Conservation (phyloP, 768 basidiomycete species). For the Macrocybe gigantea region DNA sequence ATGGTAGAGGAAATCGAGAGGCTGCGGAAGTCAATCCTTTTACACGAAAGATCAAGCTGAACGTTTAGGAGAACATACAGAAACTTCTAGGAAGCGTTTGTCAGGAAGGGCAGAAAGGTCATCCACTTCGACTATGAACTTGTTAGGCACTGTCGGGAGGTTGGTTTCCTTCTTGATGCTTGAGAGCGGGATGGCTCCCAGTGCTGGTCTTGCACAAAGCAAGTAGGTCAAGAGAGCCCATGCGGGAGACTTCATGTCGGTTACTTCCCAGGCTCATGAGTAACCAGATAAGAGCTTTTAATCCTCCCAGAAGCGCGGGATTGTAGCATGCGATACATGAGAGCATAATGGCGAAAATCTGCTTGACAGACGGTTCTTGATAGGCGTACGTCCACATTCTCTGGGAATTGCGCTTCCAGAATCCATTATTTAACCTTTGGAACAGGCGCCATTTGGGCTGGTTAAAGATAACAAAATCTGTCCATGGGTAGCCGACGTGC, state of each 20-base stretch:
- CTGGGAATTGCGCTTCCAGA: no score
- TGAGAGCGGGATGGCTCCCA: conserved; percentile 28
- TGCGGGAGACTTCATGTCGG: conserved; percentile 28
- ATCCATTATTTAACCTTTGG: no score
- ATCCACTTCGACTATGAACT: conserved; percentile 56
- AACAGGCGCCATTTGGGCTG: no score
- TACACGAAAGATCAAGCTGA: background rate
- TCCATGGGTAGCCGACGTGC: no score
- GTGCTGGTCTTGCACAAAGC: conserved; percentile 17
- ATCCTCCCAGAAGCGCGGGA: background rate
- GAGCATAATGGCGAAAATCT: conserved; percentile 2
- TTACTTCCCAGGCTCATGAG: conserved; percentile 5
- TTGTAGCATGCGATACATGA: conserved; percentile 1
- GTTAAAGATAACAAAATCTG: no score
- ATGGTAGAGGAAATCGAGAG: conserved; percentile 46
- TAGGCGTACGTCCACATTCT: background rate
- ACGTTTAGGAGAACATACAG: conserved; percentile 6
- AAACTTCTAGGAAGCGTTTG: conserved; percentile 26
- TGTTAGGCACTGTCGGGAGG: conserved; percentile 36
- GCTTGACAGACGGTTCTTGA: background rate
- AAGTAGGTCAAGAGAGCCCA: conserved; percentile 21
- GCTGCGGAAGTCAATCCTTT: conserved; percentile 20
- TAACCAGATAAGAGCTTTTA: background rate
- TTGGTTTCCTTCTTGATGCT: conserved; percentile 31
- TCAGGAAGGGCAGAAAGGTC: conserved; percentile 26